Percentiles rank a stretch among this genome's conserved stretches.
These are phyloP conservation scores for Coemansia sp. DNA, from an alignment of 192 early-diverging fungal genomes.

Conservation along the genomic window DNA sequence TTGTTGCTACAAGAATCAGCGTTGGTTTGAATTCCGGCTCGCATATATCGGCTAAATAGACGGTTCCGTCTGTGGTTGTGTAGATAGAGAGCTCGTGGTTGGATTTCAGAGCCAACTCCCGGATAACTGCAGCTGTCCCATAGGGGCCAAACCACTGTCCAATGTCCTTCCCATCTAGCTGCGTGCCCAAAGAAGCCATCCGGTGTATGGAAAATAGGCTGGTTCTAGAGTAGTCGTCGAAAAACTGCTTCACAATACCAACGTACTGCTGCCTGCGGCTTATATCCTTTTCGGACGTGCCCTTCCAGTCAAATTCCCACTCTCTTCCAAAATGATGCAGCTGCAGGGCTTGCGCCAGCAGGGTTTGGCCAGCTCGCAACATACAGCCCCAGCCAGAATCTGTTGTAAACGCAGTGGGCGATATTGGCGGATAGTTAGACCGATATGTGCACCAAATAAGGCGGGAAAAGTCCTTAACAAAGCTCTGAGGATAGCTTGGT, in stretches of 20 bases:
- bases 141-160: constrained; percentile 98
- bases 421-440: constrained; percentile 80
- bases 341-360: constrained; percentile 82
- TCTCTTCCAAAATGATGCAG: constrained; percentile 72
- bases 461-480: constrained; percentile 78
- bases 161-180: constrained; percentile 80
- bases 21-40: constrained; percentile 60
- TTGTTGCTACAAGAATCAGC: constrained; percentile 82
- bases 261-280: constrained; percentile 20
- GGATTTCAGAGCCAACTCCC: constrained; percentile 19
- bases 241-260: constrained; percentile 74
- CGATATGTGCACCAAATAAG: constrained; percentile 95
- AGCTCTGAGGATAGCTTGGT: constrained; percentile 42
- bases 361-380: constrained; percentile 90
- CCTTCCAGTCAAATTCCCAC: constrained; percentile 31
- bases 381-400: constrained; percentile 98
- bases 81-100: constrained; percentile 62
- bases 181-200: constrained; percentile 79
- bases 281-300: constrained; percentile 12
- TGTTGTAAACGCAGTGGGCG: constrained; percentile 71
- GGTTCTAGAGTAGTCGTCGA: constrained; percentile 69
- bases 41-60: constrained; percentile 62
- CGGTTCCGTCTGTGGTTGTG: constrained; percentile 78
- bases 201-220: constrained; percentile 91
- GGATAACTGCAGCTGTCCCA: constrained; percentile 43